Evolutionary conservation across 2,329 filamentous ascomycete species (phyloP), one percentile per base, ranked within the genome.

Genomic region (Stagonosporopsis chrysanthemi): DNA sequence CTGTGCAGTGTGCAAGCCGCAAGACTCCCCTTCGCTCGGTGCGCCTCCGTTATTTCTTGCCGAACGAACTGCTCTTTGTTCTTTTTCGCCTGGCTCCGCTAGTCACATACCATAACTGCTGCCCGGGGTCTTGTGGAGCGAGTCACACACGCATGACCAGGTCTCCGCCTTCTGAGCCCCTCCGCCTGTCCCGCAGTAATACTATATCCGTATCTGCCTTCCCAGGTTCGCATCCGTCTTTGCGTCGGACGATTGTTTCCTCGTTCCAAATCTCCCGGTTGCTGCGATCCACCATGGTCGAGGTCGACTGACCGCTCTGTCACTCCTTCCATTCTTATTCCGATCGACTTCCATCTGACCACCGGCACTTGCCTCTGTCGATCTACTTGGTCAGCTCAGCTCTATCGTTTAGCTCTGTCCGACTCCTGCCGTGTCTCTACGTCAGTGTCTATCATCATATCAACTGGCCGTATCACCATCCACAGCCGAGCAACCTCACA

Each of bases 141-240:
- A 69, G 56, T 63, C 49, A 62, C 52, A 61, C 59, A 63, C 71
- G 70, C 72, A 75, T 76, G 72, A 75, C 72, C 51, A 59, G 43
- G 54, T 57, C 55, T 67, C 61, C 53, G 62, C 62, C 61, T 65
- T 57, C 59, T 63, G 39, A 52, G 48, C 66, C 66, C 67, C 65
- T 67, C 66, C 60, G 45, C 62, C 58, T 60, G 53, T 66, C 63
- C 66, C 66, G 64, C 66, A 65, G 43, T 57, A 40, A 39, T 71
- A 73, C 69, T 71, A 70, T 70, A 71, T 64, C 68, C 67, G 62
- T 63, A 60, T 65, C 61, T 60, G 60, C 62, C 61, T 64, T 65
- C 56, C 67, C 56, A 61, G 60, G 52, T 62, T 48, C 65, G 51
- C 52, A 52, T 64, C 62, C 60, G 52, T 52, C 58, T 58, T 64